Evolutionary conservation across 345 rosid genomes (phyloP).

Genomic region (Syzygium grande): DNA sequence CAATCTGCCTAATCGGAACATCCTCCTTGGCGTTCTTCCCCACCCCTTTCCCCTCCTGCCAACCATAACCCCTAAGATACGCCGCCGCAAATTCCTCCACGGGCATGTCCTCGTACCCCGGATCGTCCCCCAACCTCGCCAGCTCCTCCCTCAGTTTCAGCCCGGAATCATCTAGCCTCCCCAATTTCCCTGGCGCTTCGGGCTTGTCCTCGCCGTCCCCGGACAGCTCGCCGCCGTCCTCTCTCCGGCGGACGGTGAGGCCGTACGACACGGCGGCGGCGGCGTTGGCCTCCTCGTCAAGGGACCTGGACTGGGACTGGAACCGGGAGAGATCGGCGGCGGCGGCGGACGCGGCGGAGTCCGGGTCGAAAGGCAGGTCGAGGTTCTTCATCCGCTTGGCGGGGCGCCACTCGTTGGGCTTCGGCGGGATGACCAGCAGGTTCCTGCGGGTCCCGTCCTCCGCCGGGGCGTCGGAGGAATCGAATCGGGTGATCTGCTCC

Average conservation of each 20-base stretch:
- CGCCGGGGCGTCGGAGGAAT: conserved; percentile 35
- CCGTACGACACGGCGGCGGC: conserved; percentile 35
- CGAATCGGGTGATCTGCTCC: conserved; percentile 51
- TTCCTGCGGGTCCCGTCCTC: conserved; percentile 19
- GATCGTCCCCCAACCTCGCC: conserved; percentile 55
- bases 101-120: conserved; percentile 53
- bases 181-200: background rate
- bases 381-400: conserved; percentile 61
- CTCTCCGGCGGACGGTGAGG: conserved; percentile 43
- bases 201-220: background rate
- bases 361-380: conserved; percentile 33
- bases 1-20: conserved; percentile 48
- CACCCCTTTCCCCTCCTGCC: conserved; percentile 75
- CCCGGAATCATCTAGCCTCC: conserved; percentile 19
- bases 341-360: conserved; percentile 3
- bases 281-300: conserved; percentile 5
- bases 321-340: conserved; percentile 34
- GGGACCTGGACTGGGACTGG: conserved; percentile 30
- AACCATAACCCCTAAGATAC: conserved; percentile 76
- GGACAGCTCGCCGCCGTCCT: background rate
- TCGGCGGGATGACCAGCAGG: conserved; percentile 42
- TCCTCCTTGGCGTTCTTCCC: conserved; percentile 75
- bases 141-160: conserved; percentile 40
- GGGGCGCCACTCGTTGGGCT: conserved; percentile 42
- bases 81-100: conserved; percentile 75